These are phyloP conservation scores for Ceratocystis cacaofunesta DNA, from an alignment of 2,329 filamentous ascomycete genomes.

Conservation along the genomic window DNA sequence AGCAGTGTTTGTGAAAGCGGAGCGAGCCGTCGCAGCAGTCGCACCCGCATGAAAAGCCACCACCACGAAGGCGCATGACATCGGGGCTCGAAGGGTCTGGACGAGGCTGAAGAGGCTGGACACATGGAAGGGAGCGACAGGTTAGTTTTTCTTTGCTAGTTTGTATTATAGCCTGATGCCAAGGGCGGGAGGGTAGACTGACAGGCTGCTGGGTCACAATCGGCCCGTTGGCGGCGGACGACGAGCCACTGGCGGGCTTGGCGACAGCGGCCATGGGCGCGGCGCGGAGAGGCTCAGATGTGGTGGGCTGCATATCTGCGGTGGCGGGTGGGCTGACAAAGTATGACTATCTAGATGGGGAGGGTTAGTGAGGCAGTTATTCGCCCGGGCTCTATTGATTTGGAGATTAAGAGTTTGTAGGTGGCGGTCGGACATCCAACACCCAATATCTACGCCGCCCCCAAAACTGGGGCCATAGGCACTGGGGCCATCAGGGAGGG, in stretches of 20 bases:
- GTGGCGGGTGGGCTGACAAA: not conserved
- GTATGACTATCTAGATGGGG: not conserved
- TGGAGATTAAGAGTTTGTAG: too few species aligned
- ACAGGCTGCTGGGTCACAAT: conserved; percentile 18
- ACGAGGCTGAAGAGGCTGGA: conserved; percentile 20
- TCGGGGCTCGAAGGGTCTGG: conserved; percentile 18
- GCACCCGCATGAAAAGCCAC: conserved; percentile 21
- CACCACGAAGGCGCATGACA: conserved; percentile 20
- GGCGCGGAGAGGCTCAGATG: not conserved
- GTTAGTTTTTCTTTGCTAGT: not conserved
- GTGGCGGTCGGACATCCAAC: not conserved
- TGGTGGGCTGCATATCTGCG: conserved; percentile 6
- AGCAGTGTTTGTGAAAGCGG: conserved; percentile 23
- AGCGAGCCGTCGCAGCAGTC: conserved; percentile 23
- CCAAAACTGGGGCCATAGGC: not conserved
- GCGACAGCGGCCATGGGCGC: conserved; percentile 11
- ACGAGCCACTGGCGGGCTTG: not conserved
- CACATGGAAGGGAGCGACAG: not conserved
- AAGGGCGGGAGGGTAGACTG: conserved; percentile 4
- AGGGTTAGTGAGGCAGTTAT: not conserved
- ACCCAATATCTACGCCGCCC: not conserved
- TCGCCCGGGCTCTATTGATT: not conserved
- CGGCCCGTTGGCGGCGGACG: not conserved
- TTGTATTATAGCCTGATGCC: not conserved
- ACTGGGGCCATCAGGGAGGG: not conserved